Evolutionary conservation across 352 stramenopile species (phyloP), one percentile per base, ranked within the genome.

Genomic region (Phytophthora europaea): DNA sequence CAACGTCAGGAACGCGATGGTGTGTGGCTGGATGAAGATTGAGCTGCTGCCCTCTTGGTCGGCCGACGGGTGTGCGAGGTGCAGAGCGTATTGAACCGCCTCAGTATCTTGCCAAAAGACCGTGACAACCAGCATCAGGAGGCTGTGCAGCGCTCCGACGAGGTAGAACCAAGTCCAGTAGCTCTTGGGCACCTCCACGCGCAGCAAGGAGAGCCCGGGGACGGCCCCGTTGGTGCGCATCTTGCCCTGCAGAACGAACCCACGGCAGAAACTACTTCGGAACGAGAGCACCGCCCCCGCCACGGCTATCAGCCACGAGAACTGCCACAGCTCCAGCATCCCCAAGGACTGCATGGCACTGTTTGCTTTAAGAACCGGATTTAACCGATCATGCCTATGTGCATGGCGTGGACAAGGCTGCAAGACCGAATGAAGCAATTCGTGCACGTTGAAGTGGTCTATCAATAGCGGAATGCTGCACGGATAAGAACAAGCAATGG

Each of bases 151-250:
- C 2, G 83, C 75, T 53, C 85, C 87, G 7, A 82, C 62, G 15
- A 92, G 67, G 65, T 94, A 94, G 67, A 94, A 94, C 80, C 82
- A 89, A 66, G 82, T 93, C 84, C 83, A 94, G 33, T 73, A 80
- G 43, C 80, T 80, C 67, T 94, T 94, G 18, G 72, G 61, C 56
- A 85, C 70, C 48, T 89, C 82, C 50, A 89, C 34, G 20, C 57
- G 66, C 31, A 89, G 57, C 26, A 89, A 51, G 22, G 60, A 62
- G 0, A 77, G 26, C 3, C 75, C 63, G 0, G 79, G 78, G 12
- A 88, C 63, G 5, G 56, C 61, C n/a, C 16, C 63, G 9, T 60
- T 43, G 4, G 75, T 73, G 13, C 82, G 82, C 54, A 78, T 73
- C 56, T 85, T 84, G 43, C 82, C 82, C 53, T 84, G 82, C 6